phyloP scores from a whole-genome alignment of 306 rosid species.

The Malus orientalis region DNA sequence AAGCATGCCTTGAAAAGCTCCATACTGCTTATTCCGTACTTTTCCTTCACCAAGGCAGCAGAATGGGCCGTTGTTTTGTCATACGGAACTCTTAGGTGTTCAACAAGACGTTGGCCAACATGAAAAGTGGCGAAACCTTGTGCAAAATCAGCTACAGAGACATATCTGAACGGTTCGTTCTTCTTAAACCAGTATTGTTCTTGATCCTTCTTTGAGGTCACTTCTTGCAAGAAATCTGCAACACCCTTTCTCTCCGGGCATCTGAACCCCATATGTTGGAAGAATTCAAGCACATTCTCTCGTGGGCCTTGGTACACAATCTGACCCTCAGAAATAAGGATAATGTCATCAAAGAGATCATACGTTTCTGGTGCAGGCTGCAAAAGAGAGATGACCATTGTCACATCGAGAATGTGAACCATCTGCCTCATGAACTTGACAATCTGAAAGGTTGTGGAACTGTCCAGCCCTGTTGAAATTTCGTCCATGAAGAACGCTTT shows the following conservation, averaged over 20 bases:
- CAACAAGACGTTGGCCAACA: conserved; percentile 34
- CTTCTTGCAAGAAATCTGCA: conserved; percentile 36
- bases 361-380: conserved; percentile 36
- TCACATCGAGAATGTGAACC: conserved; percentile 24
- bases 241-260: conserved; percentile 29
- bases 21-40: conserved; percentile 37
- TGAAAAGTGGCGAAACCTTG: conserved; percentile 36
- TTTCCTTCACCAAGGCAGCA: conserved; percentile 51
- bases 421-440: conserved; percentile 27
- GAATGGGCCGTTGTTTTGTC: conserved; percentile 41
- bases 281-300: conserved; percentile 25
- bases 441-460: conserved; percentile 31
- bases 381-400: conserved; percentile 25
- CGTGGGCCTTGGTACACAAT: conserved; percentile 27
- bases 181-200: conserved; percentile 68
- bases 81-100: conserved; percentile 30
- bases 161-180: conserved; percentile 34
- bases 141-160: conserved; percentile 45
- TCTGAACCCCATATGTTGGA: conserved; percentile 21
- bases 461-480: conserved; percentile 29
- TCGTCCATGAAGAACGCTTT: conserved; percentile 33
- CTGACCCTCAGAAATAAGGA: conserved; percentile 28
- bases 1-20: conserved; percentile 44
- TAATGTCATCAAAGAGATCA: conserved; percentile 27
- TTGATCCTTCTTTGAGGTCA: conserved; percentile 63